These are phyloP conservation scores for Leavenworthia alabamica DNA, from an alignment of 345 rosid genomes.

Conservation along the genomic window DNA sequence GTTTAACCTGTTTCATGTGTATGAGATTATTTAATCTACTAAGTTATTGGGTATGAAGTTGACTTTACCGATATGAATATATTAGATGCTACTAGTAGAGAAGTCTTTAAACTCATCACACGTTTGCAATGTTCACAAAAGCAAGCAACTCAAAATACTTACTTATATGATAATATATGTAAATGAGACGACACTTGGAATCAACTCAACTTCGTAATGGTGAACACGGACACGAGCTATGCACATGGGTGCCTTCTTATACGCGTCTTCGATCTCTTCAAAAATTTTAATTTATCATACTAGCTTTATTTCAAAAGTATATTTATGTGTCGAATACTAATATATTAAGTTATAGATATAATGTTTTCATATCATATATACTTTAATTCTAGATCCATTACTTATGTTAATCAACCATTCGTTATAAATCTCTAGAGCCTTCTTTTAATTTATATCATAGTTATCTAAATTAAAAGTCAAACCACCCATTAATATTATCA, in stretches of 20 bases:
- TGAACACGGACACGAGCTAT: neutral
- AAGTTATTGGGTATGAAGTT: neutral
- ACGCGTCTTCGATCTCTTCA: neutral
- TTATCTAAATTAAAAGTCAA: neutral
- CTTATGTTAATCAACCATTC: constrained; percentile 19
- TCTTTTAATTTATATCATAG: neutral
- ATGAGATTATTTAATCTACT: neutral
- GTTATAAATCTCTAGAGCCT: constrained; percentile 14
- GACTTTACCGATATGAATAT: neutral
- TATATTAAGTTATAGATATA: too few relatives aligned
- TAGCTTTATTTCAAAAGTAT: neutral
- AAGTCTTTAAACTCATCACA: neutral
- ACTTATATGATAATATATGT: neutral
- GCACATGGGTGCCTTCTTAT: neutral
- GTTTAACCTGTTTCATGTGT: neutral
- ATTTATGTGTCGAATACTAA: neutral
- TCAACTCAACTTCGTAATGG: neutral
- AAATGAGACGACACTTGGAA: neutral
- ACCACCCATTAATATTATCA: constrained; percentile 9
- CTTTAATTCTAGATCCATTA: neutral
- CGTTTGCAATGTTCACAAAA: neutral
- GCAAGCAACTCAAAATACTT: neutral
- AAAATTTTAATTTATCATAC: neutral
- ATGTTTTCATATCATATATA: neutral
- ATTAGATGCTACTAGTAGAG: neutral